Evolutionary conservation across 179 eudicot species (phyloP), one percentile per base, ranked within the genome.

Genomic region (Corrigiola litoralis): DNA sequence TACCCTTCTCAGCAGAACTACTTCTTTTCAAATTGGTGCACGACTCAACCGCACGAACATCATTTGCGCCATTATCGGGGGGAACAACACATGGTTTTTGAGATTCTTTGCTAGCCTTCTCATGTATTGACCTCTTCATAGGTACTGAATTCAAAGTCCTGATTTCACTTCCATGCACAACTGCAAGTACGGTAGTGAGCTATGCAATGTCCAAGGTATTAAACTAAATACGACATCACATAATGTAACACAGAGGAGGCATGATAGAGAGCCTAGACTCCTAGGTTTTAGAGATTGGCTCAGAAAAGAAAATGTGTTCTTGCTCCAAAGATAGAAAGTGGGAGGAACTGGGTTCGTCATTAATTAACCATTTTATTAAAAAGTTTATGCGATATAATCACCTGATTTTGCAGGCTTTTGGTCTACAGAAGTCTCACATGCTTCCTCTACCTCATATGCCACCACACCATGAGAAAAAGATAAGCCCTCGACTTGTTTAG

Each of bases 1-100:
- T 40, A 60, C 74, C 79, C 72, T 75, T 71, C 13, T 75, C 80
- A 48, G 42, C 48, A 9, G 77, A 77, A 27, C 40, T 63, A 42
- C 73, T 71, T 61, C 57, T 69, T 69, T 67, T 72, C 47, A 62
- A 51, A 72, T 42, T n/a, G 1, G 47, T 52, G 51, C 57, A 64
- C 6, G 71, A 71, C 11, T 40, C 75, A 70, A 52, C 1, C 5
- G 65, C 68, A 31, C 12, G 58, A 37, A 20, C 47, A 44, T 61
- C 41, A 44, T 59, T 70, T 4, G 46, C 20, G 27, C 65, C 34
- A 14, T 46, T 8, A 25, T 16, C 63, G 29, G 44, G 37, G 27
- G 70, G 49, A 14, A 28, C 25, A 27, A 29, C 1, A 40, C 1
- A 37, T 48, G 33, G 37, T 9, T 23, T 21, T 11, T 32, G 44